Evolutionary conservation across 2,329 filamentous ascomycete genomes (phyloP).

Genomic region (Fusarium proliferatum): DNA sequence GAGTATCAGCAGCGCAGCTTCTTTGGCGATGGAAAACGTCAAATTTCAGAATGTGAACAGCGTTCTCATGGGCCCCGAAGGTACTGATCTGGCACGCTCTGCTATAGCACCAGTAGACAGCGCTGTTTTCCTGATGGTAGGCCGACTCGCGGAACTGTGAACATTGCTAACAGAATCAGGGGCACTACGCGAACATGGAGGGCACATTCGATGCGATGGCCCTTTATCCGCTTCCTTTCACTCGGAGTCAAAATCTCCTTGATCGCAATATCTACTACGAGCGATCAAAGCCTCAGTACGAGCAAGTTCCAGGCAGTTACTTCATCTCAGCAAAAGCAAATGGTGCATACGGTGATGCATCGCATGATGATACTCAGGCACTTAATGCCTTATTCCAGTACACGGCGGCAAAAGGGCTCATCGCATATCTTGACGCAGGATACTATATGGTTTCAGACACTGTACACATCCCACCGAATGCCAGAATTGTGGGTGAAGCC

Average conservation of each 20-base stretch:
- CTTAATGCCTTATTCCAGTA: conserved; percentile 67
- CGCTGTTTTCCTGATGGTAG: conserved; percentile 45
- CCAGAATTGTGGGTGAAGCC: conserved; percentile 70
- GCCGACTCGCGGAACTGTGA: background rate
- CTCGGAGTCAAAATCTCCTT: conserved; percentile 58
- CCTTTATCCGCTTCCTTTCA: conserved; percentile 31
- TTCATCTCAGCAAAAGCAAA: conserved; percentile 75
- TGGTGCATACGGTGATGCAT: conserved; percentile 70
- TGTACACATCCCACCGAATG: conserved; percentile 58
- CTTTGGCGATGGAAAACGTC: conserved; percentile 62
- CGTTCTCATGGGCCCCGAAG: conserved; percentile 35
- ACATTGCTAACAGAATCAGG: conserved; percentile 35
- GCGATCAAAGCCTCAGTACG: conserved; percentile 80
- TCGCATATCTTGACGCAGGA: conserved; percentile 72
- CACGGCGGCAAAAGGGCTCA: conserved; percentile 61
- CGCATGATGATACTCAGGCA: conserved; percentile 77
- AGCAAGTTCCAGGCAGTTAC: conserved; percentile 63
- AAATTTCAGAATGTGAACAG: conserved; percentile 51
- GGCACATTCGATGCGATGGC: conserved; percentile 40
- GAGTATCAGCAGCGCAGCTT: conserved; percentile 53
- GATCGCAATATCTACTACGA: conserved; percentile 70
- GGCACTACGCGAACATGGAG: conserved; percentile 39
- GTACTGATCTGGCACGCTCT: conserved; percentile 30
- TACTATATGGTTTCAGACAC: conserved; percentile 70
- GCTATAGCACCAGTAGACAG: conserved; percentile 11